Conservation (phyloP, 768 basidiomycete genomes). For the Tubosaeta brunneosetosa region DNA sequence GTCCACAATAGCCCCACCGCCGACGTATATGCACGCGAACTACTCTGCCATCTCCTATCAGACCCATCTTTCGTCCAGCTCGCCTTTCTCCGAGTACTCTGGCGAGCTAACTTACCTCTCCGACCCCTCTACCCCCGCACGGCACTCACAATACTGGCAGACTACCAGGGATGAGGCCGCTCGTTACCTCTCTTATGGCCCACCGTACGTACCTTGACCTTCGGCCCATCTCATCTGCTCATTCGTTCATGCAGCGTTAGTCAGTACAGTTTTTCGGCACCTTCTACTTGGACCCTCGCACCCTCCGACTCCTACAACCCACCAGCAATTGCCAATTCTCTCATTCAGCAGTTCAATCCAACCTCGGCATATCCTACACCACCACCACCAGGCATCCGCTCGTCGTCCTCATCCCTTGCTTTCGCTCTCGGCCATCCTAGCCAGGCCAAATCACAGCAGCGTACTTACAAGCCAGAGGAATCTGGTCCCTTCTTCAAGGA, state of each 20-base stretch:
- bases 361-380: constrained; percentile 67
- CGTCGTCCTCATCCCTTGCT: constrained; percentile 73
- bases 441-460: constrained; percentile 22
- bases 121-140: constrained; percentile 39
- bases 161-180: constrained; percentile 56
- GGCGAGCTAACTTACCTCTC: constrained; percentile 55
- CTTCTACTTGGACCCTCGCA: constrained; percentile 40
- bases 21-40: constrained; percentile 58
- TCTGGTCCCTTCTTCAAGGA: constrained; percentile 62
- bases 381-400: constrained; percentile 55
- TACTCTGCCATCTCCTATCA: constrained; percentile 27
- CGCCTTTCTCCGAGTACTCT: constrained; percentile 67
- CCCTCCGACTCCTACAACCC: constrained; percentile 49
- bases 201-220: constrained; percentile 38
- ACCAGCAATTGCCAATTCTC: constrained; percentile 54
- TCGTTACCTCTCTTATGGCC: constrained; percentile 51
- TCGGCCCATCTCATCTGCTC: not conserved
- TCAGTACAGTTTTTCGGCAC: constrained; percentile 29
- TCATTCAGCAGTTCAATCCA: constrained; percentile 62
- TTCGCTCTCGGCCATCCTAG: constrained; percentile 57
- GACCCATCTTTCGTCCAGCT: constrained; percentile 35
- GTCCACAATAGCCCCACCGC: constrained; percentile 53
- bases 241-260: constrained; percentile 14
- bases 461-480: constrained; percentile 48
- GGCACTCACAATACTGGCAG: constrained; percentile 62